Percentiles rank a stretch among this genome's conserved stretches.
Evolutionary conservation across 352 stramenopile species (phyloP).

Genomic region (Globisporangium emineosum): DNA sequence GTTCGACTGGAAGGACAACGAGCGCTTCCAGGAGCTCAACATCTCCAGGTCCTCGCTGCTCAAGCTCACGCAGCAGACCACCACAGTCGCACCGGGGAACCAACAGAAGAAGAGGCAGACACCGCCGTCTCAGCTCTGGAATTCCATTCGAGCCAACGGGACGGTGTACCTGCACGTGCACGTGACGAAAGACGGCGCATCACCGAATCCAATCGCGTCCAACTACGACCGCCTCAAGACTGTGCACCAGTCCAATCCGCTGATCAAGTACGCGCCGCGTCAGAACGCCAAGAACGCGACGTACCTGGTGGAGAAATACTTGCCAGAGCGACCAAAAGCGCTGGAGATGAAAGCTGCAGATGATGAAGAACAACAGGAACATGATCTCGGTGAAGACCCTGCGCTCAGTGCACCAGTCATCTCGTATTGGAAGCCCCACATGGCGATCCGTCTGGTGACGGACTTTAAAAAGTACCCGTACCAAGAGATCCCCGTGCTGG

Average conservation of each 20-base stretch:
- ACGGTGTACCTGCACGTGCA: not conserved
- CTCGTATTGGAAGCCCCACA: conserved; percentile 77
- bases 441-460: conserved; percentile 67
- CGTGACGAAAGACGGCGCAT: not conserved
- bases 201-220: not conserved
- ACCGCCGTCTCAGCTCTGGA: not conserved
- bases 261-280: conserved; percentile 51
- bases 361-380: conserved; percentile 14
- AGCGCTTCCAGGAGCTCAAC: not conserved
- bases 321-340: conserved; percentile 14
- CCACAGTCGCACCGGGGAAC: not conserved
- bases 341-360: conserved; percentile 1
- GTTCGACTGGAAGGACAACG: not conserved
- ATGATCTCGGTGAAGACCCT: conserved; percentile 19
- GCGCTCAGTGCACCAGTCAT: conserved; percentile 36
- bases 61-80: not conserved
- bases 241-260: conserved; percentile 40
- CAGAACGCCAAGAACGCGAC: conserved; percentile 66
- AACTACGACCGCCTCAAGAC: not conserved
- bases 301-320: conserved; percentile 38
- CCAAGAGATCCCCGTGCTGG: conserved; percentile 59
- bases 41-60: not conserved
- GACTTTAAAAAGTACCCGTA: conserved; percentile 69
- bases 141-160: not conserved
- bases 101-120: not conserved